A percentile compares a stretch with the other conserved stretches of the same genome.
Evolutionary conservation across 768 basidiomycete species (phyloP).

Genomic region (Mycena galericulata): DNA sequence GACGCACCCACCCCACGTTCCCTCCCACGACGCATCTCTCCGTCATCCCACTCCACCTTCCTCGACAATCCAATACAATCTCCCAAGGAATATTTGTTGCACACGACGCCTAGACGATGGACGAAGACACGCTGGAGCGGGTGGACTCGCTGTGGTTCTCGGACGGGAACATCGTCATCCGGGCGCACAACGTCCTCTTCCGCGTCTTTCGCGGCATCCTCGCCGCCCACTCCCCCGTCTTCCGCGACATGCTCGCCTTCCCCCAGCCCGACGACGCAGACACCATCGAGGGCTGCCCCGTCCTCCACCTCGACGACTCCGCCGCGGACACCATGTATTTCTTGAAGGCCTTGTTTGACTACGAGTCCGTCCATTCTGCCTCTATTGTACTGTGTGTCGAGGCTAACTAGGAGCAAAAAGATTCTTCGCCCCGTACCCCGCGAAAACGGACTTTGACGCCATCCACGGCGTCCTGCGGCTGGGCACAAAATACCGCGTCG

Average conservation of each 20-base stretch:
- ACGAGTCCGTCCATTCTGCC: conserved; percentile 24
- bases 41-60: background rate
- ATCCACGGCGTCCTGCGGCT: conserved; percentile 35
- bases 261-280: conserved; percentile 24
- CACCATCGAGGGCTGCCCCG: conserved; percentile 28
- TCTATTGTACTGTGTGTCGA: background rate
- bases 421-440: conserved; percentile 37
- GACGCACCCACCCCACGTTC: too few relatives aligned
- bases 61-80: background rate
- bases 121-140: conserved; percentile 21
- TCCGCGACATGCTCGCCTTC: conserved; percentile 30
- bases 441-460: conserved; percentile 31
- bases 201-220: conserved; percentile 32
- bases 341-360: conserved; percentile 34
- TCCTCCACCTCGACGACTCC: conserved; percentile 32
- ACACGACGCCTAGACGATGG: conserved; percentile 12
- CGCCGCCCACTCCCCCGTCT: conserved; percentile 27
- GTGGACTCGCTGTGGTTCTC: conserved; percentile 32
- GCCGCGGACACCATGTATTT: conserved; percentile 36
- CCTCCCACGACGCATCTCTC: too few relatives aligned
- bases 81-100: background rate
- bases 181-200: conserved; percentile 29
- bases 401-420: background rate
- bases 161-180: conserved; percentile 33
- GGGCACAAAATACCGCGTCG: conserved; percentile 33